Base-by-base conservation (phyloP, 768 basidiomycete species). In the Pisolithus tinctorius region DNA sequence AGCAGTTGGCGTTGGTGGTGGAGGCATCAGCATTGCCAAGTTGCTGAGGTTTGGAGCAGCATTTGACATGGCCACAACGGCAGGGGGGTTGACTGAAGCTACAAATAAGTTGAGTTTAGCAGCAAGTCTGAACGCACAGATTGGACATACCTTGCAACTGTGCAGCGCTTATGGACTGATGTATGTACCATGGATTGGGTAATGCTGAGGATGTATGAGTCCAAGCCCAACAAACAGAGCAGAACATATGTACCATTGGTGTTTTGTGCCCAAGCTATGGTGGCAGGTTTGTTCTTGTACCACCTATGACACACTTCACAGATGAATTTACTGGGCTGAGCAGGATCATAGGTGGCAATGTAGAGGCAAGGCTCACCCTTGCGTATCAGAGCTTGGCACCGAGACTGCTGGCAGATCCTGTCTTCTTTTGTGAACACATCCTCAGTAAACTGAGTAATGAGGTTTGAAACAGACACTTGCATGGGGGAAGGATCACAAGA, bases 371-470 rank as follows among this genome's bases (percentile, higher is more conserved):
- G 48, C 26, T 50, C 17, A 6, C 53, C 54, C n/a, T 48, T 48
- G 14, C 10, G 6, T 23, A 55, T 55, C 4, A 34, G 26, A 13
- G 23, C 13, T 11, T 37, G 29, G 26, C 47, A 55, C 11, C 11
- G 23, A 0, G 36, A 25, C 13, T n/a, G 17, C 34, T 52, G 38
- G 36, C 50, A 55, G 1, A 31, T 2, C 20, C 20, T 16, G 31
- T 49, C 54, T 43, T 49, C 37, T 27, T 43, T 14, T 5, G 50
- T 42, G 23, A 29, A 14, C 25, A 30, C 47, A 26, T 55, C 54
- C 40, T 55, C 47, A 4, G 45, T 51, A 38, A 51, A 55, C 42
- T 55, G 54, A 2, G 47, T 48, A 1, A 50, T 26, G 29, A 50
- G 17, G 34, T 55, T 27, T 20, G 2, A 10, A 10, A 5, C 25